phyloP scores from a whole-genome alignment of 1,139 yeast species.

The Suhomyces choctaworum region DNA sequence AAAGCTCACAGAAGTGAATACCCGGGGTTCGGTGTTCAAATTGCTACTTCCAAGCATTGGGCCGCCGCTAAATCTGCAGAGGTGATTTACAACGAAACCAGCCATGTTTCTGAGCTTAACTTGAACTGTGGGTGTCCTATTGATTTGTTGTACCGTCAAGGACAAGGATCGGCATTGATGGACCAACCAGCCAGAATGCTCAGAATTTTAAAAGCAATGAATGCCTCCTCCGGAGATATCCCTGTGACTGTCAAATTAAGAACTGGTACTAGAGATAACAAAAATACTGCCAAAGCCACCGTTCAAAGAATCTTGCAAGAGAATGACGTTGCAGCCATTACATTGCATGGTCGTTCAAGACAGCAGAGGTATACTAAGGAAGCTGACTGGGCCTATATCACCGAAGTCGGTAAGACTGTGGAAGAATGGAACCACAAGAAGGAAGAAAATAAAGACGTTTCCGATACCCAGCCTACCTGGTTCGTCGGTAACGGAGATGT shows the following conservation, averaged over 20 bases:
- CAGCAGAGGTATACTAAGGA: constrained; percentile 90
- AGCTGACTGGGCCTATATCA: constrained; percentile 92
- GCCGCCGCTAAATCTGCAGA: constrained; percentile 92
- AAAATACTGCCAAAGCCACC: constrained; percentile 79
- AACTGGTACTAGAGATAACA: constrained; percentile 83
- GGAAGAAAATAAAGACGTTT: constrained; percentile 54
- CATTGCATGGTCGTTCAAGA: constrained; percentile 93
- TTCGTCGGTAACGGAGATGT: constrained; percentile 94
- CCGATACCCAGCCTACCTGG: constrained; percentile 51
- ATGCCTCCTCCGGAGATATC: constrained; percentile 79
- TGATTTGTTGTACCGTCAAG: constrained; percentile 85
- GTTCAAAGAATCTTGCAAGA: constrained; percentile 71
- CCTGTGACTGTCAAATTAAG: constrained; percentile 92
- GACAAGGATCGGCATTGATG: constrained; percentile 93
- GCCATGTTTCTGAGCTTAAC: constrained; percentile 72
- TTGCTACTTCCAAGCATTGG: constrained; percentile 91
- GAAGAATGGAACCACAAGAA: constrained; percentile 59
- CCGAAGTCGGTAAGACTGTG: constrained; percentile 69
- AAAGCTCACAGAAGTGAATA: constrained; percentile 81
- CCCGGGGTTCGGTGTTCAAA: constrained; percentile 92
- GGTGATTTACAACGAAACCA: constrained; percentile 57
- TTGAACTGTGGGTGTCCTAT: constrained; percentile 97
- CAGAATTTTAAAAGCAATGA: constrained; percentile 85
- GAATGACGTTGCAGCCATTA: constrained; percentile 85
- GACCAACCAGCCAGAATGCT: constrained; percentile 84